Evolutionary conservation across 2,329 filamentous ascomycete genomes (phyloP), one percentile per base, ranked within the genome.

Genomic region (Rhynchosporium graminicola): DNA sequence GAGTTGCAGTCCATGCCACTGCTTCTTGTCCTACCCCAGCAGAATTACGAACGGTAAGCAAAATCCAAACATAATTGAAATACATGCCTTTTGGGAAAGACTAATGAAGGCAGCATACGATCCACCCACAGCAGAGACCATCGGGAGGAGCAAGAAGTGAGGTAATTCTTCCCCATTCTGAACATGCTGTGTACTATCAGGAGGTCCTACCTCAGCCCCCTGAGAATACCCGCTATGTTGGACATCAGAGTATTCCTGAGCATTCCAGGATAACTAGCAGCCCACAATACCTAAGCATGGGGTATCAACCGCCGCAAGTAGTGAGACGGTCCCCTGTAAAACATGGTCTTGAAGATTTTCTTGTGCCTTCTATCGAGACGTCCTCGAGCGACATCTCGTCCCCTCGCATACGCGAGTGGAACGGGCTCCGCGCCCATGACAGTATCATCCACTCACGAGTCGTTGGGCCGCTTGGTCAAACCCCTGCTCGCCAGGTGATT

Each of bases 341-440:
- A 50, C 60, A 67, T 65, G 67, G 67, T 47, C 65, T 72, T 3
- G 69, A 74, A 68, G 72, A 74, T 55, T 65, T 73, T 65, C 70
- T 71, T 60, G 69, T 74, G 47, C 69, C 70, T 63, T 74, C 73
- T 20, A 73, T 74, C 70, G 73, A 74, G 67, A 67, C 67, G 59
- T 31, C 61, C 51, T 64, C 68, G 67, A 68, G 65, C 65, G 67
- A 72, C 67, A 45, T 61, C 61, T 58, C 63, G 42, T 57, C 68
- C 62, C 60, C 64, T 52, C 67, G 59, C 46, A 57, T 63, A 63
- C 62, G 69, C 62, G 65, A 67, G 62, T 61, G 63, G 45, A 47
- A 61, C 47, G 62, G 63, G 62, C 57, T 46, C 42, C 51, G 60
- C 48, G 26, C 26, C 29, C 57, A 51, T 43, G 57, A 66, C 56